These are phyloP conservation scores for Castanea mollissima DNA, from an alignment of 306 rosid genomes.

Conservation along the genomic window DNA sequence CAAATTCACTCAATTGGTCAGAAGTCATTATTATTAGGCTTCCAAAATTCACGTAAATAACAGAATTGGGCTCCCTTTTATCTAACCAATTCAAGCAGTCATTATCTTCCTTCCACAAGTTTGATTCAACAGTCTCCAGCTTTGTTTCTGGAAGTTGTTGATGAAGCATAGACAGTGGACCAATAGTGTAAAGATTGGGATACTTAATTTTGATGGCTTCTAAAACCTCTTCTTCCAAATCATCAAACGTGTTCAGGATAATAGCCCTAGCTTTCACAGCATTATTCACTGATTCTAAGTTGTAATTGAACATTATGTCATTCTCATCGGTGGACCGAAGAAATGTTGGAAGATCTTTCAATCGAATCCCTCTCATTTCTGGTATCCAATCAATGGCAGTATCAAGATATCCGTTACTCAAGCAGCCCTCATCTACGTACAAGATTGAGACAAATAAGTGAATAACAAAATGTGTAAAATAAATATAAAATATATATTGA, in stretches of 20 bases:
- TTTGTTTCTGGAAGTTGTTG: conserved; percentile 10
- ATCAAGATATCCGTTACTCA: conserved; percentile 26
- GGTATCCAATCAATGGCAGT: conserved; percentile 39
- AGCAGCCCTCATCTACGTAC: conserved; percentile 28
- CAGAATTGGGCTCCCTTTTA: conserved; percentile 25
- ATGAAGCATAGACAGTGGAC: conserved; percentile 31
- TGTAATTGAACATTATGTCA: conserved; percentile 36
- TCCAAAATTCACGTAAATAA: conserved; percentile 40
- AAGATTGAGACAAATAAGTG: neutral
- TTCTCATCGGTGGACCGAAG: conserved; percentile 28
- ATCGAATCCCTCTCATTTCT: conserved; percentile 29
- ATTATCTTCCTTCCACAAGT: conserved; percentile 32
- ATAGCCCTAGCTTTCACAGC: conserved; percentile 30
- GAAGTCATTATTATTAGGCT: conserved; percentile 34
- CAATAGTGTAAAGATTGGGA: conserved; percentile 33
- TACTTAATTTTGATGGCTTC: conserved; percentile 26
- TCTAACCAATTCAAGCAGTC: conserved; percentile 33
- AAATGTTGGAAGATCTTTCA: conserved; percentile 37
- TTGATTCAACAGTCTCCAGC: conserved; percentile 17
- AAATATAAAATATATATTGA: neutral
- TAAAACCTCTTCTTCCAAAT: conserved; percentile 32
- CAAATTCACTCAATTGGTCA: conserved; percentile 32
- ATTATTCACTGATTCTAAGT: conserved; percentile 9
- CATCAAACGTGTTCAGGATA: conserved; percentile 36
- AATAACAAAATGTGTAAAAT: neutral